A percentile compares a stretch with the other conserved stretches of the same genome.
Evolutionary conservation across 1,284 basidiomycete genomes (phyloP).

Genomic region (Salmacisia buchloeana): DNA sequence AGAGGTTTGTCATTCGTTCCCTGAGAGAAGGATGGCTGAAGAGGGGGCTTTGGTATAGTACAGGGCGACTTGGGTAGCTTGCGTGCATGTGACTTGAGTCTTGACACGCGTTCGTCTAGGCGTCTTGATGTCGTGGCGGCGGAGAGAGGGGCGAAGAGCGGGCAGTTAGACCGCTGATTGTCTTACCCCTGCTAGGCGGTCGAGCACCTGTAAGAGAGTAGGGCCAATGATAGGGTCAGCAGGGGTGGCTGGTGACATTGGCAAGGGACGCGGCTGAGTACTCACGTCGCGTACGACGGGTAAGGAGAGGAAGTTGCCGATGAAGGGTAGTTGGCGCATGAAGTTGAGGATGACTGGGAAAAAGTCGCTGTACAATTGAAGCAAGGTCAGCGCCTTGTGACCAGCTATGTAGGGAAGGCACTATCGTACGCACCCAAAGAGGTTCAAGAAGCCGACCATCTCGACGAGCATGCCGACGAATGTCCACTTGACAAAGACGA

Average conservation of each 20-base stretch:
- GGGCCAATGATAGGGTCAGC: not conserved
- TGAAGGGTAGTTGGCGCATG: conserved; percentile 84
- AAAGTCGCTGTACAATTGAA: conserved; percentile 71
- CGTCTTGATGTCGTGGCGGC: too few relatives aligned
- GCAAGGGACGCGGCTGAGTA: not conserved
- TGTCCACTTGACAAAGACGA: conserved; percentile 83
- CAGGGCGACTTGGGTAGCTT: too few relatives aligned
- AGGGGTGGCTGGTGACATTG: too few relatives aligned
- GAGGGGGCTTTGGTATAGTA: too few relatives aligned
- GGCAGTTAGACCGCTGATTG: conserved; percentile 51
- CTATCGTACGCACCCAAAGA: conserved; percentile 76
- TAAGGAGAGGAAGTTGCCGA: conserved; percentile 78
- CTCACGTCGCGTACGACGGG: conserved; percentile 57
- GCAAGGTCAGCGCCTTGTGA: too few relatives aligned
- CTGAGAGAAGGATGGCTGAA: too few relatives aligned
- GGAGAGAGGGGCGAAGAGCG: too few relatives aligned
- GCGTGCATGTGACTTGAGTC: too few relatives aligned
- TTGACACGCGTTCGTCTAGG: too few relatives aligned
- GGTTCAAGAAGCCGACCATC: conserved; percentile 75
- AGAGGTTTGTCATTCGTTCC: too few relatives aligned
- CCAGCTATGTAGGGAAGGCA: not conserved
- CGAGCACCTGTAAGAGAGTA: conserved; percentile 43
- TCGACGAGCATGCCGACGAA: conserved; percentile 89
- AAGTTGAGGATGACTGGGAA: conserved; percentile 98
- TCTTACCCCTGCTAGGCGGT: conserved; percentile 52